Evolutionary conservation across 768 basidiomycete species (phyloP).

Genomic region (Tricholoma matsutake): DNA sequence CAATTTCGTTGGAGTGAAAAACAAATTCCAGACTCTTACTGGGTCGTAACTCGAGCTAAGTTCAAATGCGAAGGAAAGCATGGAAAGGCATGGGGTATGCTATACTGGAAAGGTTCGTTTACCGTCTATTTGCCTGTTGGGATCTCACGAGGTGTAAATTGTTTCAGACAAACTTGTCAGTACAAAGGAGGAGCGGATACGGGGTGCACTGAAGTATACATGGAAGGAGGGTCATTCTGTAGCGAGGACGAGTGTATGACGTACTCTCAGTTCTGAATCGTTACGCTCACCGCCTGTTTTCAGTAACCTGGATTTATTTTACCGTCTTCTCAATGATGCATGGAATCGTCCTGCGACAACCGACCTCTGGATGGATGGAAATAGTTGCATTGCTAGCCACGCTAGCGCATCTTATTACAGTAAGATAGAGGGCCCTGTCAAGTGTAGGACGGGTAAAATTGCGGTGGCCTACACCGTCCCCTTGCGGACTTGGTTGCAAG

Average conservation of each 20-base stretch:
- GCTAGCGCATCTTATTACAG: not conserved
- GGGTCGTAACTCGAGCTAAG: slow-evolving; percentile 68
- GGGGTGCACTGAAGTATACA: slow-evolving; percentile 68
- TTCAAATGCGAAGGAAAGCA: slow-evolving; percentile 74
- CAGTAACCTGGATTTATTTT: not conserved
- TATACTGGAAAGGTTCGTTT: slow-evolving; percentile 74
- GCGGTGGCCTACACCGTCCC: not conserved
- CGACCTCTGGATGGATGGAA: too few species aligned
- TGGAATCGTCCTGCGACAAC: too few species aligned
- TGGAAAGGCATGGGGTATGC: slow-evolving; percentile 80
- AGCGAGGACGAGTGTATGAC: slow-evolving; percentile 10
- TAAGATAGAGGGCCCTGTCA: not conserved
- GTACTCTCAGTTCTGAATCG: not conserved
- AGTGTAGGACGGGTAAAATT: not conserved
- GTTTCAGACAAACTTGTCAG: slow-evolving; percentile 59
- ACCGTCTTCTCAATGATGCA: not conserved
- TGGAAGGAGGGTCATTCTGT: slow-evolving; percentile 63
- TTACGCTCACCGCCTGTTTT: not conserved
- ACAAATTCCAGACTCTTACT: slow-evolving; percentile 64
- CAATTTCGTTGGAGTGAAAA: slow-evolving; percentile 75
- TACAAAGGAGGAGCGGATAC: slow-evolving; percentile 57
- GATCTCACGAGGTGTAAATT: not conserved
- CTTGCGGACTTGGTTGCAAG: not conserved
- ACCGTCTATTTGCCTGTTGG: not conserved
- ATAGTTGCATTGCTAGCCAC: not conserved